These are phyloP conservation scores for Clonostachys byssicola DNA, from an alignment of 2,329 filamentous ascomycete genomes.

Conservation along the genomic window DNA sequence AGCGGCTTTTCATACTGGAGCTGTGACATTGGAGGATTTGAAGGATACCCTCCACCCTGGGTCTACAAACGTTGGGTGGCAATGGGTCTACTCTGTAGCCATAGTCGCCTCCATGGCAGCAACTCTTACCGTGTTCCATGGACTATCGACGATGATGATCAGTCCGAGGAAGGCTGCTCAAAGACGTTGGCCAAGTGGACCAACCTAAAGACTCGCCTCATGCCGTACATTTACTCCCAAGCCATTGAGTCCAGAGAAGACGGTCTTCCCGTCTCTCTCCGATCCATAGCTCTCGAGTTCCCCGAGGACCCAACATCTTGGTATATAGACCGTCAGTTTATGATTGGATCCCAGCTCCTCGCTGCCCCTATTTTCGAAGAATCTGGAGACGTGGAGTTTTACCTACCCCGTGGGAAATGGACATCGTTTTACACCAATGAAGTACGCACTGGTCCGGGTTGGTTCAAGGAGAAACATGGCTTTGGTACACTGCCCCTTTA, in stretches of 20 bases:
- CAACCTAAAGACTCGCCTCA: constrained; percentile 43
- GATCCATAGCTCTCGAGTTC: constrained; percentile 67
- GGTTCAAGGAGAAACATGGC: constrained; percentile 56
- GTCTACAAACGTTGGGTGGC: constrained; percentile 77
- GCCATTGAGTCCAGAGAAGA: constrained; percentile 31
- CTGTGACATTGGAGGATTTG: constrained; percentile 69
- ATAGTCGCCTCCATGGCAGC: constrained; percentile 67
- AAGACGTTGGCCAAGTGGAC: constrained; percentile 42
- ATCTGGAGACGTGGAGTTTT: constrained; percentile 61
- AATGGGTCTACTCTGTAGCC: constrained; percentile 68
- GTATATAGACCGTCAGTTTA: constrained; percentile 67
- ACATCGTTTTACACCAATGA: constrained; percentile 43
- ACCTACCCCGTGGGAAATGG: constrained; percentile 48
- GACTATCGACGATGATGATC: constrained; percentile 63
- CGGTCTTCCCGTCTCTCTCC: constrained; percentile 58
- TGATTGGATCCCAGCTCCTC: constrained; percentile 63
- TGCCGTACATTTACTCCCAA: constrained; percentile 47
- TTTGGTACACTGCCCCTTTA: constrained; percentile 57
- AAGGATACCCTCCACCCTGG: constrained; percentile 61
- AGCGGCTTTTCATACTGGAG: constrained; percentile 67
- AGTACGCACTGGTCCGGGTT: constrained; percentile 44
- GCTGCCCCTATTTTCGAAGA: constrained; percentile 63
- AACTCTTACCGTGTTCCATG: constrained; percentile 72
- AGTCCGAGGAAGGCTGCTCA: constrained; percentile 48
- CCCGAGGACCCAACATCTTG: constrained; percentile 66